Percentiles rank a stretch among this genome's conserved stretches.
phyloP scores from a whole-genome alignment of 2,329 filamentous ascomycete genomes.

The Diaporthe citri region DNA sequence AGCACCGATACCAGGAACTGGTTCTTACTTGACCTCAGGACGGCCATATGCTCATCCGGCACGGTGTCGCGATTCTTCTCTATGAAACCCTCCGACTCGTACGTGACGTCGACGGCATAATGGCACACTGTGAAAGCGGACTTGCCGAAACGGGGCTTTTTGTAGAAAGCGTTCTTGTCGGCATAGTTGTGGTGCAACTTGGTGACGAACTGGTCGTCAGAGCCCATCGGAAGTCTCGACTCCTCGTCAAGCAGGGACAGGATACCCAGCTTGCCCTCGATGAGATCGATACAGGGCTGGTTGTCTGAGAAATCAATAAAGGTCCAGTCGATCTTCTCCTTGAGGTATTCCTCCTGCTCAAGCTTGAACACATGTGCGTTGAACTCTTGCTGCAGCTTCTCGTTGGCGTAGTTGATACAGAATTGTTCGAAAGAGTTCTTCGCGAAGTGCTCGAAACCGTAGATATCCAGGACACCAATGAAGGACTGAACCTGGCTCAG shows the following conservation, averaged over 20 bases:
- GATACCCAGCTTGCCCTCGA: conserved; percentile 96
- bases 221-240: conserved; percentile 95
- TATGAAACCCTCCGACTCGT: conserved; percentile 98
- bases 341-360: conserved; percentile 97
- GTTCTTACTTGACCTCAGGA: conserved; percentile 87
- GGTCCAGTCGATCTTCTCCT: conserved; percentile 98
- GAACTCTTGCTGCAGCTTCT: conserved; percentile 99
- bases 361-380: conserved; percentile 99
- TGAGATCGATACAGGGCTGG: conserved; percentile 97
- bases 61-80: conserved; percentile 99
- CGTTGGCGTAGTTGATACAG: conserved; percentile 99
- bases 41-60: conserved; percentile 96
- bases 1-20: conserved; percentile 86
- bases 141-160: conserved; percentile 98
- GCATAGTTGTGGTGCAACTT: conserved; percentile 97
- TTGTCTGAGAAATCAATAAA: conserved; percentile 99
- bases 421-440: conserved; percentile 99
- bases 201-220: conserved; percentile 95
- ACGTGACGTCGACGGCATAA: conserved; percentile 97
- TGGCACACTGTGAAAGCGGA: conserved; percentile 98
- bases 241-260: conserved; percentile 95
- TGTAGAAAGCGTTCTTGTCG: conserved; percentile 94
- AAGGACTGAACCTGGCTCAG: conserved; percentile 86
- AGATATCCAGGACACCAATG: conserved; percentile 99
- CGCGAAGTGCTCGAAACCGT: conserved; percentile 98